A percentile compares a stretch with the other conserved stretches of the same genome.
Evolutionary conservation across 805 yeast genomes (phyloP).

Genomic region (Metschnikowia henanensis): DNA sequence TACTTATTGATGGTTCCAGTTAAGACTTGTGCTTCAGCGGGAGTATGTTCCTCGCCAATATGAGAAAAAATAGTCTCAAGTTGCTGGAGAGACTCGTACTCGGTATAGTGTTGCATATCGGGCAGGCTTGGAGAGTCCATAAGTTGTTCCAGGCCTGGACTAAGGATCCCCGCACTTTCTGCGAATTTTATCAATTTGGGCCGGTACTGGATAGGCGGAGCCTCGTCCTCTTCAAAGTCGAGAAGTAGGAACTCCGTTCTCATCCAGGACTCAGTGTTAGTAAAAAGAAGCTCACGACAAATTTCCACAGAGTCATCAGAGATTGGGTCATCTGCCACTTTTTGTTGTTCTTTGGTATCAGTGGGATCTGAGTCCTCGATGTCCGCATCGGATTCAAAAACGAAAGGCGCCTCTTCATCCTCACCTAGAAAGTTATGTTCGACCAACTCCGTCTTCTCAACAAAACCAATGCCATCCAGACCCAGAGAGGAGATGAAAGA

Average conservation of each 20-base stretch:
- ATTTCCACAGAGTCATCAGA: constrained; percentile 1
- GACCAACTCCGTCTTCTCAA: too few species aligned
- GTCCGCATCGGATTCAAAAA: too few species aligned
- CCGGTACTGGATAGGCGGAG: not conserved
- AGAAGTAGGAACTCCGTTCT: constrained; percentile 9
- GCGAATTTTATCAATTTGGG: constrained; percentile 1
- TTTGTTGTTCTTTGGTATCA: not conserved
- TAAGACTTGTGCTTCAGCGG: not conserved
- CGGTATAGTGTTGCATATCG: not conserved
- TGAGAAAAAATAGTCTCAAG: not conserved
- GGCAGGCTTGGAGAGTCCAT: not conserved
- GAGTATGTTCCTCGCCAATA: not conserved
- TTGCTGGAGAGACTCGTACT: not conserved
- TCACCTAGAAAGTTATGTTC: too few species aligned
- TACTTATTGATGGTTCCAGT: not conserved
- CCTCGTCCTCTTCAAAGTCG: constrained; percentile 1
- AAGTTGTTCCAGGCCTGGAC: not conserved
- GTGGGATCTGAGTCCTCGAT: not conserved
- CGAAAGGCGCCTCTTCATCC: too few species aligned
- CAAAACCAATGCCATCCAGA: too few species aligned
- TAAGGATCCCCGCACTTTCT: not conserved
- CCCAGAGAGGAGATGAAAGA: too few species aligned
- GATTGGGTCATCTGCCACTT: not conserved
- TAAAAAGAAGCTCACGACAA: constrained; percentile 5
- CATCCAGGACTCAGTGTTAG: constrained; percentile 5